phyloP scores from a whole-genome alignment of 2,329 filamentous ascomycete species.

The Celoporthe dispersa region DNA sequence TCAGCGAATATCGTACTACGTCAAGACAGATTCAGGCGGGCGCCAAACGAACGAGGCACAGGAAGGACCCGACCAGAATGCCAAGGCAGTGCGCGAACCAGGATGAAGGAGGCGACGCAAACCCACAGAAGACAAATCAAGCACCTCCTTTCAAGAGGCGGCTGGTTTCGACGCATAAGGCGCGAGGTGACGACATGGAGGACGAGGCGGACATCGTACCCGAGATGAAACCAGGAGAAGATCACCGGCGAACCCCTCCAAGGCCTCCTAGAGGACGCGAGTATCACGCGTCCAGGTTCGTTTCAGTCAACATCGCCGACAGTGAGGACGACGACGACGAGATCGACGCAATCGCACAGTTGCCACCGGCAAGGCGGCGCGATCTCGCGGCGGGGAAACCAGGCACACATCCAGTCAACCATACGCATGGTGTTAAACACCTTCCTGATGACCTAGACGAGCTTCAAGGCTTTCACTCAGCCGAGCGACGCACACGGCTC shows the following conservation, averaged over 20 bases:
- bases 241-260: neutral
- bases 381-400: neutral
- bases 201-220: slow-evolving; percentile 10
- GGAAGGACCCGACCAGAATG: neutral
- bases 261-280: neutral
- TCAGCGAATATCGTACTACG: slow-evolving; percentile 21
- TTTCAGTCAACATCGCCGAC: neutral
- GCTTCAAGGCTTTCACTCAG: neutral
- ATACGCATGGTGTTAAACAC: slow-evolving; percentile 17
- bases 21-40: neutral
- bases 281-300: neutral
- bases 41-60: slow-evolving; percentile 17
- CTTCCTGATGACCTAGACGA: slow-evolving; percentile 1
- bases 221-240: neutral
- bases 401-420: neutral
- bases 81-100: neutral
- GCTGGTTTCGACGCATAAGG: neutral
- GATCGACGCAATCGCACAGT: neutral
- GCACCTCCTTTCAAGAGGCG: slow-evolving; percentile 1
- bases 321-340: slow-evolving; percentile 18
- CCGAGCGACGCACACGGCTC: slow-evolving; percentile 15
- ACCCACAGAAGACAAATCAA: neutral
- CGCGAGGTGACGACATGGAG: slow-evolving; percentile 16
- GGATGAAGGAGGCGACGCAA: neutral
- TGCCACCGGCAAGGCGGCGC: neutral